A percentile compares a stretch with the other conserved stretches of the same genome.
Evolutionary conservation across 257 asterid species (phyloP).

Genomic region (Nicotiana benthamiana): DNA sequence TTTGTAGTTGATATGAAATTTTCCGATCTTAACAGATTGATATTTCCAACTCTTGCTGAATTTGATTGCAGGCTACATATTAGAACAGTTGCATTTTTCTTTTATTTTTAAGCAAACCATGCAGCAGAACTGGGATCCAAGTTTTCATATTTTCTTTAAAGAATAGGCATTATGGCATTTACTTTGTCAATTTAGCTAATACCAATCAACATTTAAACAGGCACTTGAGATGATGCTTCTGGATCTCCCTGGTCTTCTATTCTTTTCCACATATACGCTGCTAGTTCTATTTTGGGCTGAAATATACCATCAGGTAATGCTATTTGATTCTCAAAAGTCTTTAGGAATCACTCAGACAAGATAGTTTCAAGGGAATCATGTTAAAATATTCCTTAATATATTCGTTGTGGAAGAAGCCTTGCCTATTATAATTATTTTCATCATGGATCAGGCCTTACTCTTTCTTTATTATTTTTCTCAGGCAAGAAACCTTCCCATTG

Average conservation of each 20-base stretch:
- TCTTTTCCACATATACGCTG: constrained; percentile 35
- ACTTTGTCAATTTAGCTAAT: not conserved
- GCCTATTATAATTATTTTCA: not conserved
- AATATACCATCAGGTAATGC: constrained; percentile 32
- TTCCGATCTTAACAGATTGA: not conserved
- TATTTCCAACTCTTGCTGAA: not conserved
- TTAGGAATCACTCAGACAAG: not conserved
- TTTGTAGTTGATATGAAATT: not conserved
- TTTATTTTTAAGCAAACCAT: not conserved
- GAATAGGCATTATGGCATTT: not conserved
- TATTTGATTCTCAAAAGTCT: not conserved
- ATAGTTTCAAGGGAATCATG: not conserved
- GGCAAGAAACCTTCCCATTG: constrained; percentile 36
- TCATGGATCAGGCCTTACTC: not conserved
- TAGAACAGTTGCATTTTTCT: not conserved
- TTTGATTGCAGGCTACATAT: not conserved
- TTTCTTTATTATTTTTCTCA: not conserved
- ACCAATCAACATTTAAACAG: constrained; percentile 12
- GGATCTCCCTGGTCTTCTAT: constrained; percentile 36
- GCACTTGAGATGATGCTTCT: constrained; percentile 25
- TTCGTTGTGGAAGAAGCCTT: not conserved
- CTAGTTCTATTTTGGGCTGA: constrained; percentile 39
- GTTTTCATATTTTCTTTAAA: not conserved
- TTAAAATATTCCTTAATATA: not conserved
- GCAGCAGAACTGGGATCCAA: not conserved